Evolutionary conservation across 2,329 filamentous ascomycete genomes (phyloP), one percentile per base, ranked within the genome.

Genomic region (Claviceps spartinae): DNA sequence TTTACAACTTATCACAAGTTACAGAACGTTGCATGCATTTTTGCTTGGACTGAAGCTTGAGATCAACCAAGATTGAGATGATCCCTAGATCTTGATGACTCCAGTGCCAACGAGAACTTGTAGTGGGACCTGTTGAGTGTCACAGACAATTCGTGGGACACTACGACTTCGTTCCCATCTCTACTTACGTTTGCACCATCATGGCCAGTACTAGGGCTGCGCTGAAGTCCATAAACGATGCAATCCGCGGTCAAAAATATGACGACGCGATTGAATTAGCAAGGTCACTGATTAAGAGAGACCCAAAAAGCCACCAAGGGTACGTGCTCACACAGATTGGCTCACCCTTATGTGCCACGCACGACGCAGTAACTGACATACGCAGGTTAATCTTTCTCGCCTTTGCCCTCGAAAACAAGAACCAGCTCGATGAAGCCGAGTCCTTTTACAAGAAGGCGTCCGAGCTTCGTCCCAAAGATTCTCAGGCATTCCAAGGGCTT

Each of bases 401-500:
- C 2, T 88, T 94, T 65, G 86, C 87, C 2, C 73, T 85, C 46
- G 88, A 95, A 66, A 93, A 89, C 65, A 78, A 85, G 55, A 79
- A 81, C 54, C 78, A 82, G 55, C 69, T 77, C 7, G 81, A 85
- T 6, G 84, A 88, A 42, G 83, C 93, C 0, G 89, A 93, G 59
- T 78, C 76, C 37, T 80, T 83, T 1, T 97, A 97, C 66, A 73
- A 77, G 42, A 74, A 78, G 36, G 93, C 91, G 1, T 79, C 85
- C 5, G 73, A 75, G 20, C 72, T 88, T 55, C 90, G 88, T 57
- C 79, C 83, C 1, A 73, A 79, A 18, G 89, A 96, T 59, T 72
- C 81, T n/a, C 86, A 91, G 61, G 86, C 86, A 58, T 97, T 88
- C 88, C 86, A 95, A 64, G 93, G 93, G 1, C 73, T 98, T 46